Base-by-base conservation (phyloP, 768 basidiomycete genomes). In the Russula sp. region DNA sequence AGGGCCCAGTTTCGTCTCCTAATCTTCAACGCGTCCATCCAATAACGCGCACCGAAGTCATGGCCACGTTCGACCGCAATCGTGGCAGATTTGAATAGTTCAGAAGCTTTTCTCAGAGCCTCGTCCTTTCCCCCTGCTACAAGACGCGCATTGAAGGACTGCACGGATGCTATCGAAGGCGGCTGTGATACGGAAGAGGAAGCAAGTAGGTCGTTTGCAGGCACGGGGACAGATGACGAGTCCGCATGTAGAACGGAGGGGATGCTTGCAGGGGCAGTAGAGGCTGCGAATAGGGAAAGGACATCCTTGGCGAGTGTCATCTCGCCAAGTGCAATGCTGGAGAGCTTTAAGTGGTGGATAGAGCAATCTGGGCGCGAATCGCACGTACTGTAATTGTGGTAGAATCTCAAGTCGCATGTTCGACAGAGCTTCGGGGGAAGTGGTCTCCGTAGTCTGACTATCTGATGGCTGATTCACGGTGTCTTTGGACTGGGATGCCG, bases 51-150 rank as follows among this genome's bases (percentile, higher is more conserved):
- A 48, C 85, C 83, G 55, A 81, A 78, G 10, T 82, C 68, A 46
- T 86, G 78, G 24, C 83, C 79, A 55, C 83, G 77, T 70, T 91
- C 89, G 76, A 92, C 84, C 59, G 83, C 82, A 60, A 83, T 80
- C 3, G 89, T 86, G 4, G 89, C 89, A 36, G 78, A 73, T 69
- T 85, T 89, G 67, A 92, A 88, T 1, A 92, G 76, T 60, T 80
- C 78, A 0, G 89, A 82, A 26, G 92, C 90, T 65, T 88, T 86
- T 67, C 92, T 77, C 38, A 94, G 74, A 0, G 90, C 84, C 72
- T 87, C 85, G 63, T 94, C 92, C 74, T 94, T 94, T 36, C 87
- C 85, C 0, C 92, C 90, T 52, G 90, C 80, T 7, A 82, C 79
- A 7, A 91, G 74, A 64, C 90, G 89, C 0, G 86, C 77, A 73